A percentile compares a stretch with the other conserved stretches of the same genome.
These are phyloP conservation scores for Pythium monospermum DNA, from an alignment of 352 stramenopile species.

Conservation along the genomic window DNA sequence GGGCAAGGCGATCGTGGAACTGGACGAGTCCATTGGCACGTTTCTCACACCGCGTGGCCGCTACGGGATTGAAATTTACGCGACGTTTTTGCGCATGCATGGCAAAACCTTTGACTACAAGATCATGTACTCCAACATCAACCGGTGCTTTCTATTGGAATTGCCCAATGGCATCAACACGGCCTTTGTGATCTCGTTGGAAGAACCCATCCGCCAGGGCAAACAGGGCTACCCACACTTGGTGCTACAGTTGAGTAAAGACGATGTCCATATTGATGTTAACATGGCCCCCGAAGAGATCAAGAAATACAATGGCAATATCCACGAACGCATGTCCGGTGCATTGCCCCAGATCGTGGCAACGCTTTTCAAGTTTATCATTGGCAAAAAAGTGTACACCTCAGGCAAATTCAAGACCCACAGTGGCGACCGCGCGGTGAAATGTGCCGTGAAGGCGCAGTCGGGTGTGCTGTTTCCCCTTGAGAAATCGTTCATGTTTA, in stretches of 20 bases:
- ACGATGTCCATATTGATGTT: slow-evolving; percentile 86
- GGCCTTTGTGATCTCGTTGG: slow-evolving; percentile 98
- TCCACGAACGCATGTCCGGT: slow-evolving; percentile 95
- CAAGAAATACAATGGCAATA: slow-evolving; percentile 96
- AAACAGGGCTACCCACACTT: slow-evolving; percentile 98
- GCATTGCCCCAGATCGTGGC: slow-evolving; percentile 97
- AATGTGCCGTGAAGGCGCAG: slow-evolving; percentile 92
- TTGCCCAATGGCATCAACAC: slow-evolving; percentile 96
- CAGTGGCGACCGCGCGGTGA: slow-evolving; percentile 83
- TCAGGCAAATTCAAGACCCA: slow-evolving; percentile 89
- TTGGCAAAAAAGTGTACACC: slow-evolving; percentile 97
- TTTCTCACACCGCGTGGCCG: slow-evolving; percentile 97
- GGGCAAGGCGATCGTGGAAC: slow-evolving; percentile 96
- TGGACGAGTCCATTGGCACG: slow-evolving; percentile 95
- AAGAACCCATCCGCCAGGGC: slow-evolving; percentile 98
- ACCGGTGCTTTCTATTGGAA: slow-evolving; percentile 96
- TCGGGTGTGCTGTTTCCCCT: slow-evolving; percentile 97
- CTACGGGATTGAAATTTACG: slow-evolving; percentile 98
- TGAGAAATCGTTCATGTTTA: slow-evolving; percentile 99
- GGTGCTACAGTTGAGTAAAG: slow-evolving; percentile 93
- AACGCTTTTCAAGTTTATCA: slow-evolving; percentile 97
- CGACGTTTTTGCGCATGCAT: slow-evolving; percentile 95
- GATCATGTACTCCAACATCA: slow-evolving; percentile 99
- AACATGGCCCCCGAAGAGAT: slow-evolving; percentile 97
- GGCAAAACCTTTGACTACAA: slow-evolving; percentile 99